phyloP scores from a whole-genome alignment of 257 asterid genomes.

The Scutellaria barbata region DNA sequence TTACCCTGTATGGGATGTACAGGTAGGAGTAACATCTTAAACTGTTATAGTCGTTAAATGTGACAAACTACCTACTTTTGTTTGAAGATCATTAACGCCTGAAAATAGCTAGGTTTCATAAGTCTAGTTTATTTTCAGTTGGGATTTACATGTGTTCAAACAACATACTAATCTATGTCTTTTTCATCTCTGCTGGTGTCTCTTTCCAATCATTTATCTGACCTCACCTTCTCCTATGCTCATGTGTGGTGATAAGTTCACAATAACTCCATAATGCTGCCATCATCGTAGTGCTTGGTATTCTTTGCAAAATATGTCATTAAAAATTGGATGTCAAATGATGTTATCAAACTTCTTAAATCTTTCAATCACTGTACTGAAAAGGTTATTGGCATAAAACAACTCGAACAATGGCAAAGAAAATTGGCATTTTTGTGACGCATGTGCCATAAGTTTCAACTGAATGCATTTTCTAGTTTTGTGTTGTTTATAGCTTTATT shows the following conservation, averaged over 20 bases:
- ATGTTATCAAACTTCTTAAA: background rate
- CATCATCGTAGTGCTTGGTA: conserved; percentile 13
- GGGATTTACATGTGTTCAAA: background rate
- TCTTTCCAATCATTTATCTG: background rate
- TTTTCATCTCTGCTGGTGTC: conserved; percentile 17
- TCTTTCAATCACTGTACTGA: background rate
- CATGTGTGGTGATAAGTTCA: background rate
- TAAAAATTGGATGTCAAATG: background rate
- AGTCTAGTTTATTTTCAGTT: background rate
- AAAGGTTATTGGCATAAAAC: background rate
- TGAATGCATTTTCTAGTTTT: conserved; percentile 14
- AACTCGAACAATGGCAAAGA: background rate
- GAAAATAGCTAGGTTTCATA: background rate
- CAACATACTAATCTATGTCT: background rate
- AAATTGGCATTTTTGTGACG: background rate
- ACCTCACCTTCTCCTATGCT: background rate
- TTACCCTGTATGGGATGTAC: conserved; percentile 99
- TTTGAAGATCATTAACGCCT: background rate
- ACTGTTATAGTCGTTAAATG: conserved; percentile 15
- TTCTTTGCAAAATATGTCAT: conserved; percentile 1
- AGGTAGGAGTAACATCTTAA: conserved; percentile 50
- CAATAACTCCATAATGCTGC: background rate
- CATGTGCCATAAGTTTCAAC: conserved; percentile 13
- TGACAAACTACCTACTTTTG: conserved; percentile 2
- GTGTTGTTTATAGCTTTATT: background rate